A percentile compares a stretch with the other conserved stretches of the same genome.
Evolutionary conservation across 176 grass and related monocot species (phyloP).

Genomic region (Melocanna baccifera): DNA sequence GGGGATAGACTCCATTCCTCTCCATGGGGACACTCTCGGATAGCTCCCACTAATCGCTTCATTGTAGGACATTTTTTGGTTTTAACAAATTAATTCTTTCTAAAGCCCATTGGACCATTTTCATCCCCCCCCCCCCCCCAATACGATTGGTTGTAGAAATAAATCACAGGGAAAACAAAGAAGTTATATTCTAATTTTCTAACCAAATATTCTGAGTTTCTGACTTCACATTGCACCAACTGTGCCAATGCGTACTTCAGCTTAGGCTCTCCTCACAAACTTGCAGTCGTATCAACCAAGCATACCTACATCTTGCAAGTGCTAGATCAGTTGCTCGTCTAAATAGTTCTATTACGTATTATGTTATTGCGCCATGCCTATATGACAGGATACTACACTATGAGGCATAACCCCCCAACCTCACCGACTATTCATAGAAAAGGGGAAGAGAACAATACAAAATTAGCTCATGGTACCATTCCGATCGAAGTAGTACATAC

Average conservation of each 20-base stretch:
- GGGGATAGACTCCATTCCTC: no score
- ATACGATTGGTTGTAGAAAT: not conserved
- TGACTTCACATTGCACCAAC: constrained; percentile 3
- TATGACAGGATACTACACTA: not conserved
- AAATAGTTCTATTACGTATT: not conserved
- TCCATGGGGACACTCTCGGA: no score
- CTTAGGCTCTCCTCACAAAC: not conserved
- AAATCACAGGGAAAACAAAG: not conserved
- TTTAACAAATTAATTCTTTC: not conserved
- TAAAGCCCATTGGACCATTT: not conserved
- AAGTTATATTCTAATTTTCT: not conserved
- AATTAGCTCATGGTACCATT: no score
- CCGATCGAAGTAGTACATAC: no score
- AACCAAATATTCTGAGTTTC: not conserved
- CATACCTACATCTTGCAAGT: constrained; percentile 2
- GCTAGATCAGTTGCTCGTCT: not conserved
- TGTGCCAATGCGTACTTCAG: not conserved
- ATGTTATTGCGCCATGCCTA: not conserved
- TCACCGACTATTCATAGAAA: not conserved
- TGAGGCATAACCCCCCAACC: not conserved
- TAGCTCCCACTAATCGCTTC: no score
- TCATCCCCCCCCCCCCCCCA: not conserved
- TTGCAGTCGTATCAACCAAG: not conserved
- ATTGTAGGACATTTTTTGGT: not conserved
- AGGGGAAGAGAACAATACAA: not conserved